A percentile compares a stretch with the other conserved stretches of the same genome.
Evolutionary conservation across 1,284 basidiomycete species (phyloP).

Genomic region (Leccinum glutinopallens): DNA sequence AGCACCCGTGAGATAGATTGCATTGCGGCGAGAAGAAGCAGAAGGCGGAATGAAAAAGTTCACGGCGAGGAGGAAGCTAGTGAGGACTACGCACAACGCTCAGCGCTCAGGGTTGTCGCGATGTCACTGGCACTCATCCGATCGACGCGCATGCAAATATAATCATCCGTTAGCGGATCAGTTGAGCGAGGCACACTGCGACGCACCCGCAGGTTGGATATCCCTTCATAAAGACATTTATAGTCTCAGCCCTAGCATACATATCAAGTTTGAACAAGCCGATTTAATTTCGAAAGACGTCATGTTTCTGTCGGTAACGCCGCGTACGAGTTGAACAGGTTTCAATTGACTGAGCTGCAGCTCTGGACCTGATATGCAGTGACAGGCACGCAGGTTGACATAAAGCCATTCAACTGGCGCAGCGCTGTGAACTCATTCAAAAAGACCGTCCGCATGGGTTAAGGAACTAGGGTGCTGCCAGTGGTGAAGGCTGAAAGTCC

Average conservation of each 20-base stretch:
- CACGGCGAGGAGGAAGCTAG: not conserved
- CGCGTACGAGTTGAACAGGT: not conserved
- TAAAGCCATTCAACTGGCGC: constrained; percentile 5
- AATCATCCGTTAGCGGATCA: not conserved
- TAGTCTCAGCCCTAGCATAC: constrained; percentile 2
- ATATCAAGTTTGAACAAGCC: constrained; percentile 1
- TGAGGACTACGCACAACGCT: not conserved
- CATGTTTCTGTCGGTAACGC: not conserved
- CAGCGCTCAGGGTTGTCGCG: not conserved
- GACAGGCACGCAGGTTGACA: constrained; percentile 3
- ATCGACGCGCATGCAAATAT: not conserved
- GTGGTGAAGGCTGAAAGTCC: not conserved
- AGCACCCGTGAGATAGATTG: not conserved
- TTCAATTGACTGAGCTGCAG: not conserved
- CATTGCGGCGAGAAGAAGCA: not conserved
- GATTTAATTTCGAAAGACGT: not conserved
- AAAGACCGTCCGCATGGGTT: constrained; percentile 5
- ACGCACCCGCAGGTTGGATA: constrained; percentile 3
- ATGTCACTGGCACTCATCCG: not conserved
- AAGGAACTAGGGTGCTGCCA: not conserved
- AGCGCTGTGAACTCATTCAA: constrained; percentile 4
- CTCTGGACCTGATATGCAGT: constrained; percentile 5
- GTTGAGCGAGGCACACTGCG: constrained; percentile 1
- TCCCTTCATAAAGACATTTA: not conserved
- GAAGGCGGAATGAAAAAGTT: not conserved